Base-by-base conservation (phyloP, 2,329 filamentous ascomycete genomes). In the Fusarium austroafricanum region DNA sequence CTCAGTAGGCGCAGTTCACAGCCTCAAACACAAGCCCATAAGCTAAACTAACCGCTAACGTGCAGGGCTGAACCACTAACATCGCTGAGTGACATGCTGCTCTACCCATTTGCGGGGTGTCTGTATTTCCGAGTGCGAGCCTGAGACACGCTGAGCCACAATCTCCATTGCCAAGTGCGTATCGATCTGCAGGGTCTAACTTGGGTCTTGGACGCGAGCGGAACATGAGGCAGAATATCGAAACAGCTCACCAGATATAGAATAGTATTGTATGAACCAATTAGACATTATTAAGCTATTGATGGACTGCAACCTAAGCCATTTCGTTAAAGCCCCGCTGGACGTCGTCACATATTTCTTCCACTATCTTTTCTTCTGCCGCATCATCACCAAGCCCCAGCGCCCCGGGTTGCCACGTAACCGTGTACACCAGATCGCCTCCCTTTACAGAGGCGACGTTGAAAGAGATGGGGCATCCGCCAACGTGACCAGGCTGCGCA, bases 321-420 rank as follows among this genome's bases (percentile, higher is more conserved):
- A 69, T 37, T 3, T 49, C 46, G 39, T 55, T 39, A 45, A 73
- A 73, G 8, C 50, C 71, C 18, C 29, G 44, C 15, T 56, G 43
- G 5, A 73, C 8, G 9, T 50, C 39, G 3, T 46, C 26, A 47
- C 71, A 73, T 14, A 73, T 63, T 15, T 51, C 53, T 5, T 70
- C 68, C 20, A 74, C 65, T 42, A 72, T 40, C 37, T 33, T 33
- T 5, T 62, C 67, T 28, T 74, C 72, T 12, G 67, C 46, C 6
- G 50, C 58, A 35, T 62, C 56, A 7, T 50, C 38, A 43, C 56
- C 51, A 35, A 75, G 57, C 33, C 57, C 71, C 54, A 75, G 35
- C 18, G 71, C 65, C n/a, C 71, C 71, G 3, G 17, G 21, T 18
- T 71, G 70, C 73, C 73, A 75, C 40, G 68, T 73, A 29, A 71